Evolutionary conservation across 768 basidiomycete species (phyloP), one percentile per base, ranked within the genome.

Genomic region (Russula virescens): DNA sequence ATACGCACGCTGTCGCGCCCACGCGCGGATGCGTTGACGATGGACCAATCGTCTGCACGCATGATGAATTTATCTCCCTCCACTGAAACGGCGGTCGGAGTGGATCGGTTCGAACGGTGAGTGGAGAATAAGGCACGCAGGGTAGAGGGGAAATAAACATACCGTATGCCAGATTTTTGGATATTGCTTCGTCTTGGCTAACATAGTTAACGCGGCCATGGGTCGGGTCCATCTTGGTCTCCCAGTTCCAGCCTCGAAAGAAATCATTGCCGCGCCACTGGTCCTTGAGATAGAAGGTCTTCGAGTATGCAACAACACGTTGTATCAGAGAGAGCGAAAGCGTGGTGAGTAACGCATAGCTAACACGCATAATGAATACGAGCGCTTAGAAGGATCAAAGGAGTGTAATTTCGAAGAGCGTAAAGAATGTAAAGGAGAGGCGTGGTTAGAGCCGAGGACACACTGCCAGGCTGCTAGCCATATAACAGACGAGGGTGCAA

Each of bases 161-260:
- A 82, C 84, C 81, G 58, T 70, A 79, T 13, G 83, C 74, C 35
- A 86, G 74, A 60, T 81, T 81, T 1, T 70, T 69, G 0, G 53
- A 21, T n/a, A 74, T 56, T 0, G 85, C 81, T 2, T 78, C 77
- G n/a, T 63, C 54, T 66, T 75, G 66, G 63, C 79, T 75, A 35
- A 86, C 76, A 63, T 83, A 87, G 71, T 85, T 81, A 61, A 84
- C 83, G 54, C 81, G 74, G n/a, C 85, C 85, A 63, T 85, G 81
- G 0, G 85, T 87, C 19, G 84, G 85, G 68, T 87, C 85, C 60
- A 78, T 68, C 31, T 70, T 57, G 11, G 78, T 79, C 64, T 82
- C 76, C 80, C 80, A 86, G 2, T 68, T 71, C 75, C 79, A 87
- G 7, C 60, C 62, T 21, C 75, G 55, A 60, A 81, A 74, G 68